phyloP scores from a whole-genome alignment of 1,284 basidiomycete genomes.

The Calocybe gambosa region DNA sequence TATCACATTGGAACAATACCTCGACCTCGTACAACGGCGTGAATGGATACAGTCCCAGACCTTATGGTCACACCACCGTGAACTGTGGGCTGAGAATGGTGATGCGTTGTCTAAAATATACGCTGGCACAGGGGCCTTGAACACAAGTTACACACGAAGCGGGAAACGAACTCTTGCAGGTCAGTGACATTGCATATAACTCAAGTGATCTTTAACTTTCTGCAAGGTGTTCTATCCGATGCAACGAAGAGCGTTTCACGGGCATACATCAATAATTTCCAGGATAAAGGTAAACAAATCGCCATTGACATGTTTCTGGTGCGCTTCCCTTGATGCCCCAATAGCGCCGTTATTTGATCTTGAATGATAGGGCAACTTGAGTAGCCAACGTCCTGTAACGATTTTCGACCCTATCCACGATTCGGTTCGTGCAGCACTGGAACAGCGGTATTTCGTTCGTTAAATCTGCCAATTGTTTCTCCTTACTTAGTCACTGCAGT shows the following conservation, averaged over 20 bases:
- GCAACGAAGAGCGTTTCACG: constrained; percentile 94
- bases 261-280: constrained; percentile 98
- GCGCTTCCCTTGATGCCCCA: constrained; percentile 19
- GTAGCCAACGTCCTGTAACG: constrained; percentile 79
- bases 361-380: constrained; percentile 76
- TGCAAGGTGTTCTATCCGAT: constrained; percentile 81
- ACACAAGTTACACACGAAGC: constrained; percentile 91
- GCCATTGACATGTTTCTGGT: constrained; percentile 96
- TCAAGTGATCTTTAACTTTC: not conserved
- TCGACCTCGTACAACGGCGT: constrained; percentile 52
- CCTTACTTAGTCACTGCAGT: constrained; percentile 31
- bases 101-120: constrained; percentile 90
- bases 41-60: constrained; percentile 69
- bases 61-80: constrained; percentile 85
- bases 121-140: constrained; percentile 94
- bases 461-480: constrained; percentile 5
- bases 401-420: constrained; percentile 96
- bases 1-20: constrained; percentile 69
- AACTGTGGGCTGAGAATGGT: constrained; percentile 96
- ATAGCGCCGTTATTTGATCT: constrained; percentile 1
- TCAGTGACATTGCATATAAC: constrained; percentile 22
- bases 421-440: constrained; percentile 66
- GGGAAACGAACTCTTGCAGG: constrained; percentile 91
- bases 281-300: constrained; percentile 90
- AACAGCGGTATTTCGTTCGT: constrained; percentile 43